Evolutionary conservation across 495 filamentous ascomycete species (phyloP), one percentile per base, ranked within the genome.

Genomic region (Xylaria scruposa): DNA sequence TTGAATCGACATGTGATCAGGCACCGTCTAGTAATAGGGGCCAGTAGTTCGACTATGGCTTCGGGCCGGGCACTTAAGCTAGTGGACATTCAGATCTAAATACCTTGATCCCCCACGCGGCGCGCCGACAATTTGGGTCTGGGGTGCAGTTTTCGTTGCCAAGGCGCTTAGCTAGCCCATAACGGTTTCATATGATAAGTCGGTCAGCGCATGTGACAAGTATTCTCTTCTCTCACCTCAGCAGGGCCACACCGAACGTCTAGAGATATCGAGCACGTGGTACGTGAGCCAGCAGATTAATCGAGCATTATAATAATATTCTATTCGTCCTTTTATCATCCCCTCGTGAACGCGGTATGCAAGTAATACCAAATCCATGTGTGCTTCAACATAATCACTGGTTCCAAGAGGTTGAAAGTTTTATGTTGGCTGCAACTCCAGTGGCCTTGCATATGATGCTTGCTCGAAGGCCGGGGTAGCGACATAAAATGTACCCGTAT

Each of bases 81-180:
- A 47, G 33, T 24, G 8, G 49, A 10, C 12, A 36, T 46, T 51
- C 33, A 33, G n/a, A 24, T 67, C 10, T 5, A 42, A 21, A 17
- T 31, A 53, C 31, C 62, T 40, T 8, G 63, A 38, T 17, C 44
- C 64, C 47, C 64, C 64, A 67, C 19, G 47, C 31, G 7, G 31
- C 24, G 64, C 26, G 24, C 49, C 64, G 47, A 54, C 64, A 17
- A 33, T 54, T 17, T 66, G 63, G 63, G 46, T 66, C 59, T 12
- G 59, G 59, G 59, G 61, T 53, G 19, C 19, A 54, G 15, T 40
- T 40, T 38, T 24, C 5, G 64, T 0, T 56, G 64, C 64, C 64
- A 67, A 67, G 64, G 12, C 64, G 47, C 64, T 67, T 67, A 19
- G 38, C 64, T 38, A 47, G 47, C 49, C 29, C 40, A 26, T 33